phyloP scores from a whole-genome alignment of 225 moss, liverwort and hornwort genomes.

The Polytrichum formosum region DNA sequence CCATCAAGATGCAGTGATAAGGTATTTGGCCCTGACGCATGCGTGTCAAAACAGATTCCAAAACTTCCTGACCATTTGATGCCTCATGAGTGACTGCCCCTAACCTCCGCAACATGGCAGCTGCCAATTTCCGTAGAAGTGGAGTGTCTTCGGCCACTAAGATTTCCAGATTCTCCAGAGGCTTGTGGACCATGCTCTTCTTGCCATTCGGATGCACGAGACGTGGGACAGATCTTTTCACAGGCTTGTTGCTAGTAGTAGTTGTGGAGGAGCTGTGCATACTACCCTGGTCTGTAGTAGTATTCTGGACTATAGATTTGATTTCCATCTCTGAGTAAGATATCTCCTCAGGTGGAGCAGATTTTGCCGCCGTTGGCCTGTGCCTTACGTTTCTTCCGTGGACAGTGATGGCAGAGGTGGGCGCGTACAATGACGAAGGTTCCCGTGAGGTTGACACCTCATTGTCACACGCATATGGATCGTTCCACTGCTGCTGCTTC shows the following conservation, averaged over 20 bases:
- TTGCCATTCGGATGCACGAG: slow-evolving; percentile 11
- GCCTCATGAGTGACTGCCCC: slow-evolving; percentile 51
- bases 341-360: slow-evolving; percentile 27
- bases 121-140: slow-evolving; percentile 51
- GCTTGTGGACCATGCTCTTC: slow-evolving; percentile 30
- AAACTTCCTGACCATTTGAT: slow-evolving; percentile 55
- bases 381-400: slow-evolving; percentile 25
- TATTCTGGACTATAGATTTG: slow-evolving; percentile 19
- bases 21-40: slow-evolving; percentile 34
- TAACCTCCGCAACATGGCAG: slow-evolving; percentile 53
- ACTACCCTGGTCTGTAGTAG: slow-evolving; percentile 9
- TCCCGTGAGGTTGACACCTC: slow-evolving; percentile 25
- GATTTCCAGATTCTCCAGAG: slow-evolving; percentile 48
- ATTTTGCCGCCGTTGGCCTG: slow-evolving; percentile 26
- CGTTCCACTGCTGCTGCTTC: slow-evolving; percentile 41
- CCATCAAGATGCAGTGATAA: slow-evolving; percentile 72
- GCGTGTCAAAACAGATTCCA: slow-evolving; percentile 37
- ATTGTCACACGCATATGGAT: slow-evolving; percentile 32
- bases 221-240: slow-evolving; percentile 18
- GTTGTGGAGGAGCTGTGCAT: neutral
- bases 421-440: slow-evolving; percentile 10
- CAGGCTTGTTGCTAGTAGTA: slow-evolving; percentile 15
- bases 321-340: slow-evolving; percentile 32
- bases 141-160: slow-evolving; percentile 62
- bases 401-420: neutral